A percentile compares a stretch with the other conserved stretches of the same genome.
These are phyloP conservation scores for Mortierella sp. DNA, from an alignment of 371 early-diverging fungal species.

Conservation along the genomic window DNA sequence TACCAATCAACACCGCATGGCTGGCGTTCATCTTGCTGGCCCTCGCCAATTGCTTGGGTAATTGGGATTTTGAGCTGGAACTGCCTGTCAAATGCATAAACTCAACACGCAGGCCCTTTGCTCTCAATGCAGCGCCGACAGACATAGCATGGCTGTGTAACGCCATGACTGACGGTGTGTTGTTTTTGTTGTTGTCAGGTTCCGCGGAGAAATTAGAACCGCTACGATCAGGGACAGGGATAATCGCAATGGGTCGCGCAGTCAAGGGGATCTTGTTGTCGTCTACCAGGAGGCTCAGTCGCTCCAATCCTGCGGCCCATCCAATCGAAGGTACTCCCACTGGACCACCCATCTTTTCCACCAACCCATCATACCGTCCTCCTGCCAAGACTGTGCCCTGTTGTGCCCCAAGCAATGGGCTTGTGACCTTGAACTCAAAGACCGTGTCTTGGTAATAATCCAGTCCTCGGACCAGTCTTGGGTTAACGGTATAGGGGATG, in stretches of 20 bases:
- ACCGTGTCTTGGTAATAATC: constrained; percentile 80
- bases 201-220: background rate
- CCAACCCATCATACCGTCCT: constrained; percentile 75
- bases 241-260: constrained; percentile 39
- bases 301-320: constrained; percentile 75
- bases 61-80: constrained; percentile 27
- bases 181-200: background rate
- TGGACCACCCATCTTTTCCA: constrained; percentile 63
- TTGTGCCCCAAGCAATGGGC: constrained; percentile 63
- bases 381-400: constrained; percentile 77
- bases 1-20: constrained; percentile 55
- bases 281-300: constrained; percentile 63
- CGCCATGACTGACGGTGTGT: background rate
- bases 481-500: constrained; percentile 66
- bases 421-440: constrained; percentile 66
- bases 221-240: constrained; percentile 39
- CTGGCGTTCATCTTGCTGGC: constrained; percentile 53
- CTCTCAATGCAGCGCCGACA: constrained; percentile 25
- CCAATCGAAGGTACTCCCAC: constrained; percentile 63
- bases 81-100: constrained; percentile 43
- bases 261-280: constrained; percentile 19
- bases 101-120: constrained; percentile 34
- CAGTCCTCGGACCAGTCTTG: constrained; percentile 71
- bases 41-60: constrained; percentile 44
- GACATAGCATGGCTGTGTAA: constrained; percentile 39